These are phyloP conservation scores for Tritrichomonas musculus DNA, from an alignment of 208 protist species.

Conservation along the genomic window DNA sequence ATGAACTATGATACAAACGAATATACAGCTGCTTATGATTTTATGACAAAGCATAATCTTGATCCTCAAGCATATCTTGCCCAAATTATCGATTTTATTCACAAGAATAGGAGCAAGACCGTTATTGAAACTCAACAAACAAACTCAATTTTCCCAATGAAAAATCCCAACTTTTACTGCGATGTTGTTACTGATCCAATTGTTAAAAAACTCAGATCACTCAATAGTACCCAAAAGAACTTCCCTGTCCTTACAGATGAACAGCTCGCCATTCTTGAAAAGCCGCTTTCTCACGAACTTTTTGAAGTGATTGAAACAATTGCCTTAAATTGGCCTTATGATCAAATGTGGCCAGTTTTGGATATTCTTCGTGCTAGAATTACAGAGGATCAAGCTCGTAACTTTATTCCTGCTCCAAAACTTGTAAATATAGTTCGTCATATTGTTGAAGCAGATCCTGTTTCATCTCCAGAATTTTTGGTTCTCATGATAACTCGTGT, in stretches of 20 bases:
- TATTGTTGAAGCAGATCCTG: too few relatives aligned
- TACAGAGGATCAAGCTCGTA: neutral
- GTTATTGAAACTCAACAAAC: neutral
- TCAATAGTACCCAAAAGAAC: neutral
- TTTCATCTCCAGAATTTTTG: neutral
- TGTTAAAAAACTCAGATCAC: neutral
- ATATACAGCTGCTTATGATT: neutral
- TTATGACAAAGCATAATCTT: neutral
- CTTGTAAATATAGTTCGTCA: neutral
- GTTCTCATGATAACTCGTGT: neutral
- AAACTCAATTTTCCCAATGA: neutral
- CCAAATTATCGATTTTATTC: neutral
- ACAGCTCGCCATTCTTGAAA: neutral
- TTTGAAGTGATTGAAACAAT: neutral
- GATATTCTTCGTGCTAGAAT: neutral
- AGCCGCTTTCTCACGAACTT: neutral
- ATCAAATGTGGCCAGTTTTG: neutral
- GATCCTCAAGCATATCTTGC: neutral
- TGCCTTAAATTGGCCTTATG: neutral
- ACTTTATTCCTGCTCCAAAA: neutral
- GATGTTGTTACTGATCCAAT: neutral
- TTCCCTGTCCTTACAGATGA: neutral
- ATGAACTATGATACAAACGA: conserved; percentile 11
- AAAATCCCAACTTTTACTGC: neutral
- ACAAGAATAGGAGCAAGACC: neutral